These are phyloP conservation scores for Gentiana straminea DNA, from an alignment of 257 asterid genomes.

Conservation along the genomic window DNA sequence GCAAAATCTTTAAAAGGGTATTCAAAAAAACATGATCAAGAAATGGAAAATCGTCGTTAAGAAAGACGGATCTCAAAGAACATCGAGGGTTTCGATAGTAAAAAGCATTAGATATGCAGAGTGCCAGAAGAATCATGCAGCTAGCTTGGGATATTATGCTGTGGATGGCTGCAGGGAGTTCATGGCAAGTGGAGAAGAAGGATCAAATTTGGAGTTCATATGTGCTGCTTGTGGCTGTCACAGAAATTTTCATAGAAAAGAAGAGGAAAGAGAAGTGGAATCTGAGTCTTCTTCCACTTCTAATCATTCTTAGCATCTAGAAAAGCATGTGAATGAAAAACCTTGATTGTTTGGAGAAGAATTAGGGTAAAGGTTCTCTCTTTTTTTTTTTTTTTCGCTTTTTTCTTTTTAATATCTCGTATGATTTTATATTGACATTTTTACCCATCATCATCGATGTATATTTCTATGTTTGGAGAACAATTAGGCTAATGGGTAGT, in stretches of 20 bases:
- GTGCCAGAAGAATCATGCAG: conserved; percentile 38
- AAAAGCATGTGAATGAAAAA: too few relatives aligned
- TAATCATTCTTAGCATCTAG: too few relatives aligned
- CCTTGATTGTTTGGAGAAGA: too few relatives aligned
- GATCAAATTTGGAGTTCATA: conserved; percentile 13
- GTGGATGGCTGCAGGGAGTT: conserved; percentile 37
- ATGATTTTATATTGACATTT: too few relatives aligned
- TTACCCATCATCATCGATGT: too few relatives aligned
- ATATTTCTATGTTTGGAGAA: too few relatives aligned
- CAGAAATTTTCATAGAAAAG: conserved; percentile 19
- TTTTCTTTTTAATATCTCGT: too few relatives aligned
- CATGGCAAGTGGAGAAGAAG: conserved; percentile 30
- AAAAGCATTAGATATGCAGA: conserved; percentile 24
- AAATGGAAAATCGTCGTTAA: conserved; percentile 17
- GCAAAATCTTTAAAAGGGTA: too few relatives aligned
- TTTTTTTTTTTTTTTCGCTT: too few relatives aligned
- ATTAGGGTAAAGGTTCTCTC: too few relatives aligned
- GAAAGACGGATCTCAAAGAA: conserved; percentile 16
- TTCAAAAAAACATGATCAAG: conserved; percentile 10
- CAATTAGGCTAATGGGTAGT: too few relatives aligned
- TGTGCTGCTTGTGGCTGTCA: conserved; percentile 35
- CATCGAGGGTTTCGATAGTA: conserved; percentile 2
- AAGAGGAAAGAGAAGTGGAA: conserved; percentile 10
- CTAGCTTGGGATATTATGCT: conserved; percentile 26
- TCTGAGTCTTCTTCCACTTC: conserved; percentile 6